Evolutionary conservation across 164 flowering plant species (phyloP).

Genomic region (Kalanchoe fedtschenkoi): DNA sequence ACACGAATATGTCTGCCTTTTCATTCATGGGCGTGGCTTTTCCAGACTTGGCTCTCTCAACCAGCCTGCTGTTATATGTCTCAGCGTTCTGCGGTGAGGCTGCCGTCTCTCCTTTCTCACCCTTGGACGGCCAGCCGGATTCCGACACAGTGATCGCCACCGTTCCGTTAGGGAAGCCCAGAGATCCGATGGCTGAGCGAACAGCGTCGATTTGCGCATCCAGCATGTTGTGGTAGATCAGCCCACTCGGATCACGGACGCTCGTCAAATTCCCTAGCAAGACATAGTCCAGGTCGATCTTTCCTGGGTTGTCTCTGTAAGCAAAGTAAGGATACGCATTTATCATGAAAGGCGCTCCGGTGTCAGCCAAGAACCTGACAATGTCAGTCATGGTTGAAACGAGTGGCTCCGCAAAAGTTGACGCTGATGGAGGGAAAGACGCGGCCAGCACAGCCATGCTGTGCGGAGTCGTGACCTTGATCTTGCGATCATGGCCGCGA

Average conservation of each 20-base stretch:
- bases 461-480: conserved; percentile 55
- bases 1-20: conserved; percentile 35
- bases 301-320: conserved; percentile 36
- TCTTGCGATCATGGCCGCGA: conserved; percentile 39
- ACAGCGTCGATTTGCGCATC: conserved; percentile 67
- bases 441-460: conserved; percentile 50
- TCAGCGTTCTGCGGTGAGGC: conserved; percentile 49
- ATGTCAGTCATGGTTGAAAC: conserved; percentile 28
- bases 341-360: conserved; percentile 52
- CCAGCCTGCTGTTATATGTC: conserved; percentile 40
- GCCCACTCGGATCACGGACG: conserved; percentile 39
- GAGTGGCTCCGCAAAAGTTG: conserved; percentile 29
- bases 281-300: conserved; percentile 35
- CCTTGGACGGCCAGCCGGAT: conserved; percentile 77
- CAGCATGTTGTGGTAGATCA: conserved; percentile 43
- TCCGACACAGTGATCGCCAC: conserved; percentile 39
- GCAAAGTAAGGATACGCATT: conserved; percentile 73
- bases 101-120: conserved; percentile 26
- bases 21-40: conserved; percentile 56
- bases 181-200: conserved; percentile 35
- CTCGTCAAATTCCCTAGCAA: conserved; percentile 30
- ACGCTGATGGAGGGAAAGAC: conserved; percentile 54
- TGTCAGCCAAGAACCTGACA: conserved; percentile 31
- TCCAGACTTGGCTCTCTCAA: conserved; percentile 27
- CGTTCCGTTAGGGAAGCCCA: conserved; percentile 32